Evolutionary conservation across 1,284 basidiomycete species (phyloP).

Genomic region (Rhizoctonia solani): DNA sequence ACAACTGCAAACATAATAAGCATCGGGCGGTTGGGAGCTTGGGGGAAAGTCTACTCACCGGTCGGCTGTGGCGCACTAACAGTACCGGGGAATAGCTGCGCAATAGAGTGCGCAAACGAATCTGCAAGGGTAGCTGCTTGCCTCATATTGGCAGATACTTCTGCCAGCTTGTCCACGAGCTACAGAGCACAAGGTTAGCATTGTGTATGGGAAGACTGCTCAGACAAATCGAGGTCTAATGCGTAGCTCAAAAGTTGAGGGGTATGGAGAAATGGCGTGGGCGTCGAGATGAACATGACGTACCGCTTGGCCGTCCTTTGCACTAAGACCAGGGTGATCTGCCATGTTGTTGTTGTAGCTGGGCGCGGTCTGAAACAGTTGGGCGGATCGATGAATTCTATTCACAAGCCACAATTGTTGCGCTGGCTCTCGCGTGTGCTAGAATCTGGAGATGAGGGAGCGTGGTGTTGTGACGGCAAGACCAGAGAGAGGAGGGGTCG

Average conservation of each 20-base stretch:
- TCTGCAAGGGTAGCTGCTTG: constrained; percentile 24
- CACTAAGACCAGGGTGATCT: constrained; percentile 1
- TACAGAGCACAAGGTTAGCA: constrained; percentile 3
- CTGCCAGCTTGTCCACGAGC: constrained; percentile 26
- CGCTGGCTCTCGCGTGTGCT: neutral
- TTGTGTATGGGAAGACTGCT: neutral
- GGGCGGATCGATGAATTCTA: neutral
- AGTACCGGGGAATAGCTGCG: constrained; percentile 7
- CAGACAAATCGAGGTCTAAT: too few species aligned
- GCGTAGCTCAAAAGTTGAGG: too few species aligned
- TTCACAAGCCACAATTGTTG: neutral
- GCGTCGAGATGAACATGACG: constrained; percentile 13
- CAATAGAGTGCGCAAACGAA: constrained; percentile 20
- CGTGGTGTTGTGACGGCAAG: constrained; percentile 2
- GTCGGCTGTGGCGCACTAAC: constrained; percentile 3
- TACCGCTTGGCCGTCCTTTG: constrained; percentile 29
- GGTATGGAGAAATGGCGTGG: neutral
- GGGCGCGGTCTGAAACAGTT: neutral
- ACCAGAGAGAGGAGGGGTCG: neutral
- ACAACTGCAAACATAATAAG: neutral
- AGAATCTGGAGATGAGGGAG: neutral
- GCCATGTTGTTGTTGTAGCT: constrained; percentile 17
- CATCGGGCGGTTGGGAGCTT: neutral
- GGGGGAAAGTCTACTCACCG: neutral
- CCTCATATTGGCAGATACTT: constrained; percentile 18